A percentile compares a stretch with the other conserved stretches of the same genome.
These are phyloP conservation scores for Moricandia arvensis DNA, from an alignment of 345 rosid species.

Conservation along the genomic window DNA sequence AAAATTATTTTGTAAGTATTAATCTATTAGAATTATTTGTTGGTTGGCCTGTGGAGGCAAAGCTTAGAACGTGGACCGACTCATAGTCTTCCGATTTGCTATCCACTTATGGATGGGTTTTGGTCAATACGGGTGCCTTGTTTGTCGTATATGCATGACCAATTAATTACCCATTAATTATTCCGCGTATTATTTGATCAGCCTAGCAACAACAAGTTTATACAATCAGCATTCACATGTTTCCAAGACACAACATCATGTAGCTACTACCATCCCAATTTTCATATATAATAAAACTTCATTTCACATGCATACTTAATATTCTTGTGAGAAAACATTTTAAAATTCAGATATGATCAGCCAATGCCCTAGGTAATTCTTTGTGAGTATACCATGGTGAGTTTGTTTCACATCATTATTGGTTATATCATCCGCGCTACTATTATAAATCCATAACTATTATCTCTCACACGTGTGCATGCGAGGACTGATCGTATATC, in stretches of 20 bases:
- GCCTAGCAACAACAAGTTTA: constrained; percentile 22
- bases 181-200: constrained; percentile 29
- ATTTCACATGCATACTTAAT: constrained; percentile 4
- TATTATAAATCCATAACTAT: background rate
- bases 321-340: background rate
- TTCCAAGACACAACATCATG: constrained; percentile 35
- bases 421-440: background rate
- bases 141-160: constrained; percentile 37
- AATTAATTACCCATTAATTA: constrained; percentile 31
- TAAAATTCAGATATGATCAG: background rate
- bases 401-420: background rate
- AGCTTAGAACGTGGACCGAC: constrained; percentile 37
- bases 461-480: constrained; percentile 28
- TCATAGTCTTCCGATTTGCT: constrained; percentile 30
- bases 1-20: background rate
- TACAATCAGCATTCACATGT: constrained; percentile 35
- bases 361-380: background rate
- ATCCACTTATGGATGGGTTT: constrained; percentile 34
- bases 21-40: constrained; percentile 28
- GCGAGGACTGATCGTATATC: constrained; percentile 6
- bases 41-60: constrained; percentile 36
- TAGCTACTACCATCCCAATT: constrained; percentile 16
- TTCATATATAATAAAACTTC: background rate
- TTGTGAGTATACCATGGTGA: background rate
- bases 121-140: constrained; percentile 32